Evolutionary conservation across 116 monocot genomes (phyloP).

Genomic region (Posidonia oceanica): DNA sequence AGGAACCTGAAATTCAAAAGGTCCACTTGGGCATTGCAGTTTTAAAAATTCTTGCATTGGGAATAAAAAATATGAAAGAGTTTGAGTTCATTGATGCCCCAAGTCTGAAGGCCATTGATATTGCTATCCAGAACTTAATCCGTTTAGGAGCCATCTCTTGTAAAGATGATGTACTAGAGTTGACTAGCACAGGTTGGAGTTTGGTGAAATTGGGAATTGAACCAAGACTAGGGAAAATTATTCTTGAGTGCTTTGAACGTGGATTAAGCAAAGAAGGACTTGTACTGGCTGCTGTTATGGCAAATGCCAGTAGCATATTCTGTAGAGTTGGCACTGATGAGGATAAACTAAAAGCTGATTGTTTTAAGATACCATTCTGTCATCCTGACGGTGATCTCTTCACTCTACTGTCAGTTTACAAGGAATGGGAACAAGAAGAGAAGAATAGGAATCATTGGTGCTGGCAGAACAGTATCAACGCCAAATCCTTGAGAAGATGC

Average conservation of each 20-base stretch:
- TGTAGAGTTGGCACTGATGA: constrained; percentile 78
- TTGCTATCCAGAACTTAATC: constrained; percentile 62
- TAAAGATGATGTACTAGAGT: constrained; percentile 25
- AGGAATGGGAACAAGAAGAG: constrained; percentile 61
- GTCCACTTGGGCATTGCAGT: constrained; percentile 89
- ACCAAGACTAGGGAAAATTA: constrained; percentile 89
- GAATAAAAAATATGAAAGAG: constrained; percentile 43
- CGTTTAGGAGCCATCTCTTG: constrained; percentile 50
- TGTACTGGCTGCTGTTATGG: constrained; percentile 89
- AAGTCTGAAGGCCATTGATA: constrained; percentile 47
- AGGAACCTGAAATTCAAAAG: constrained; percentile 91
- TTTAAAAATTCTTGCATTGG: constrained; percentile 75
- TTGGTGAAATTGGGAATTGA: constrained; percentile 84
- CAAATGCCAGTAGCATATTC: constrained; percentile 90
- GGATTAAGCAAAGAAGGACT: constrained; percentile 72
- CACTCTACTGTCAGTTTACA: constrained; percentile 87
- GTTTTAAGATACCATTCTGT: constrained; percentile 87
- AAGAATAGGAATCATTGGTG: constrained; percentile 66
- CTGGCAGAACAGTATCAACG: constrained; percentile 96
- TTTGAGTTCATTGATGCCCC: constrained; percentile 98
- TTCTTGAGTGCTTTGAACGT: constrained; percentile 51
- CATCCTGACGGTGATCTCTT: constrained; percentile 89
- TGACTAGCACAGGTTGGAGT: constrained; percentile 44
- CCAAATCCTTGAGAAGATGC: constrained; percentile 92
- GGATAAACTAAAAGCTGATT: constrained; percentile 73